Conservation (phyloP, 176 grass and related monocot species). For the Tillandsia fasciculata region DNA sequence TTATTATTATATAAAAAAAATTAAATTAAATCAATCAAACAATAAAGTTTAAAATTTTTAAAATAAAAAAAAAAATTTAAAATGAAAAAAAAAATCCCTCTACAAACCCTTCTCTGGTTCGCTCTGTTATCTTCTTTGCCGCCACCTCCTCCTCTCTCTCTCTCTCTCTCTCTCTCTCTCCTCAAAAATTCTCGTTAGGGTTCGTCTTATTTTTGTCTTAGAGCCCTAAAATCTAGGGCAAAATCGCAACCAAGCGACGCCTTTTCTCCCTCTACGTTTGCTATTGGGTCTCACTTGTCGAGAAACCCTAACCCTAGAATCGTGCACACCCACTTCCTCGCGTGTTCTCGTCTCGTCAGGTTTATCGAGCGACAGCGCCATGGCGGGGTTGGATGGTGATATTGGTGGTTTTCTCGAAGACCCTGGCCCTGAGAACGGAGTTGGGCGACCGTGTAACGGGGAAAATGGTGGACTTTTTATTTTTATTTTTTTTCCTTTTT, state of each 20-base stretch:
- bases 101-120: not conserved
- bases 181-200: not conserved
- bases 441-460: not conserved
- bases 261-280: not conserved
- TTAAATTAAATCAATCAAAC: no score
- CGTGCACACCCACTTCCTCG: not conserved
- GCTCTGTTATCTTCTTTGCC: not conserved
- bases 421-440: not conserved
- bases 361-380: not conserved
- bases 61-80: no score
- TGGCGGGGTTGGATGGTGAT: not conserved
- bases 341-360: not conserved
- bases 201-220: not conserved
- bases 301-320: not conserved
- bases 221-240: not conserved
- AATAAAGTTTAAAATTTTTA: no score
- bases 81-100: no score
- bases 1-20: no score
- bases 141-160: not conserved
- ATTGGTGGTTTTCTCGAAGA: not conserved
- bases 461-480: not conserved
- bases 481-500: not conserved
- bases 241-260: not conserved
- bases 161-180: not conserved
- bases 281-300: not conserved